These are phyloP conservation scores for Calonectria multiphialidica DNA, from an alignment of 2,329 filamentous ascomycete species.

Conservation along the genomic window DNA sequence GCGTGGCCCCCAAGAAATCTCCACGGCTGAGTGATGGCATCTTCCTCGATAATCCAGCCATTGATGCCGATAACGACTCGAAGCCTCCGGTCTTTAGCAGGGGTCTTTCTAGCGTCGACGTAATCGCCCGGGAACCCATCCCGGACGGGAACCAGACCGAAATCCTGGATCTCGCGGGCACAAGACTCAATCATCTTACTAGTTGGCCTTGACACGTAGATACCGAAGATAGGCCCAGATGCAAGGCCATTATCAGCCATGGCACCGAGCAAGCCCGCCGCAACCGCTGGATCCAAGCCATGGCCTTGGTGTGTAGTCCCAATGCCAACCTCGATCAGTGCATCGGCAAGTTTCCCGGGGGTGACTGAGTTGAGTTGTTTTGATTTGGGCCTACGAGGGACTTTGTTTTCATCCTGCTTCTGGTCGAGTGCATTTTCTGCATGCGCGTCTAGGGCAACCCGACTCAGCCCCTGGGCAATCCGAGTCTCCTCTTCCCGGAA, in stretches of 20 bases:
- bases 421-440: constrained; percentile 46
- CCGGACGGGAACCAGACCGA: constrained; percentile 84
- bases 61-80: constrained; percentile 86
- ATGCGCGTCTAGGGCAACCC: constrained; percentile 70
- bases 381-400: constrained; percentile 79
- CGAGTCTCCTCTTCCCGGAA: constrained; percentile 80
- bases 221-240: constrained; percentile 89
- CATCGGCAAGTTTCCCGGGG: constrained; percentile 78
- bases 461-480: constrained; percentile 79
- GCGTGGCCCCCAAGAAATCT: constrained; percentile 76
- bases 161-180: constrained; percentile 87
- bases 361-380: constrained; percentile 56
- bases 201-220: constrained; percentile 88
- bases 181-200: constrained; percentile 92
- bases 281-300: constrained; percentile 79
- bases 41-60: constrained; percentile 82
- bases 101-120: constrained; percentile 63
- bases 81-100: constrained; percentile 73
- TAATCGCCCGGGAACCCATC: constrained; percentile 55
- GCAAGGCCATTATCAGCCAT: constrained; percentile 84
- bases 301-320: constrained; percentile 83
- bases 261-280: constrained; percentile 83
- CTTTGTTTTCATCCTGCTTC: constrained; percentile 71
- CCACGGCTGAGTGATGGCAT: constrained; percentile 81
- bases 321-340: constrained; percentile 82